Percentiles rank a stretch among this genome's conserved stretches.
These are phyloP conservation scores for Physocladia obscura DNA, from an alignment of 192 early-diverging fungal species.

Conservation along the genomic window DNA sequence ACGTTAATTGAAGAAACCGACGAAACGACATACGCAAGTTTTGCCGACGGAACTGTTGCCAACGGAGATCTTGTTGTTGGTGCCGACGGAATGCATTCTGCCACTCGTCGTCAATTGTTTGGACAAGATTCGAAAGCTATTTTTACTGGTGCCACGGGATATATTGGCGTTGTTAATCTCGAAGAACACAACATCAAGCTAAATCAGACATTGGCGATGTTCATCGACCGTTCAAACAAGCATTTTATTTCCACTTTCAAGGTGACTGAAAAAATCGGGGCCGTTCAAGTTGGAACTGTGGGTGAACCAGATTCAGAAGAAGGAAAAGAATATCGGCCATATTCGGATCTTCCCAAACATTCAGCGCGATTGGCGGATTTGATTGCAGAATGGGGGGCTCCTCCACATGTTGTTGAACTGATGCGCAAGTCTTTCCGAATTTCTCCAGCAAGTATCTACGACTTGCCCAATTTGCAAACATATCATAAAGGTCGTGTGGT, in stretches of 20 bases:
- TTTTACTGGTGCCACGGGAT: conserved; percentile 11
- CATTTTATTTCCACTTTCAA: neutral
- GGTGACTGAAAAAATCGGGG: neutral
- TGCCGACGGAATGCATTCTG: conserved; percentile 17
- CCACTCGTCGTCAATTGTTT: conserved; percentile 20
- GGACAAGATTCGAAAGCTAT: conserved; percentile 19
- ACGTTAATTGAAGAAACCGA: neutral
- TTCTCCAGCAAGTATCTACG: conserved; percentile 9
- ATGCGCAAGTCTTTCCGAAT: conserved; percentile 2
- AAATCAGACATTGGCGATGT: neutral
- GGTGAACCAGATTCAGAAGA: neutral
- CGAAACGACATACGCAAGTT: neutral
- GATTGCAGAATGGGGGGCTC: conserved; percentile 8
- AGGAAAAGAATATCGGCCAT: neutral
- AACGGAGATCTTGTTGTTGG: conserved; percentile 15
- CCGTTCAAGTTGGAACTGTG: neutral
- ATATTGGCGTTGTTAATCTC: conserved; percentile 1
- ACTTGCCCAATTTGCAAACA: neutral
- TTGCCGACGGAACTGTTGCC: conserved; percentile 1
- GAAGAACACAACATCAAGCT: conserved; percentile 4
- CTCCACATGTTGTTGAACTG: neutral
- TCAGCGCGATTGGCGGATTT: conserved; percentile 3
- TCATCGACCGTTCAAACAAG: conserved; percentile 5
- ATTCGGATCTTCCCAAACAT: conserved; percentile 4
- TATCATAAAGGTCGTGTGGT: conserved; percentile 17